Evolutionary conservation across 2,329 filamentous ascomycete species (phyloP).

Genomic region (Aureobasidium sp.): DNA sequence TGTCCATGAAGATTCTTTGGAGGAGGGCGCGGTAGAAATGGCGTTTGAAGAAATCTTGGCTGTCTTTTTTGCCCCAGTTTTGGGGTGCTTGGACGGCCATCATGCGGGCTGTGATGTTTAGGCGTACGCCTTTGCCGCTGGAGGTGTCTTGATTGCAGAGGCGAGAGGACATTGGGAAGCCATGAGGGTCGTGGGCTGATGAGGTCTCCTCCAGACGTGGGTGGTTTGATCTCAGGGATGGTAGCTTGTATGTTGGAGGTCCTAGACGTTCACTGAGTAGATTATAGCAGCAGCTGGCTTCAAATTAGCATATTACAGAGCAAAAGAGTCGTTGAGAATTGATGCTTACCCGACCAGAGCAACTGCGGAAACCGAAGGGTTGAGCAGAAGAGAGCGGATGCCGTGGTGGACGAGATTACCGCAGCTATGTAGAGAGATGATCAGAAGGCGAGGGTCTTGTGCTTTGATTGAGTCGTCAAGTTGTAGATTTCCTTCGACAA

Average conservation of each 20-base stretch:
- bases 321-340: not conserved
- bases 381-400: constrained; percentile 76
- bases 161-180: constrained; percentile 82
- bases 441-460: constrained; percentile 56
- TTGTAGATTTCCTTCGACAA: constrained; percentile 8
- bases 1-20: constrained; percentile 87
- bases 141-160: constrained; percentile 45
- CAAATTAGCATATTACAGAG: not conserved
- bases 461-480: constrained; percentile 20
- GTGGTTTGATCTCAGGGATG: constrained; percentile 68
- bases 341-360: constrained; percentile 70
- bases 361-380: constrained; percentile 77
- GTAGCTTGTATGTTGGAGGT: constrained; percentile 78
- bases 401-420: constrained; percentile 96
- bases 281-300: constrained; percentile 79
- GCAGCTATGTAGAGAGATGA: constrained; percentile 93
- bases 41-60: constrained; percentile 75
- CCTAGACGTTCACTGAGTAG: constrained; percentile 84
- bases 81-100: constrained; percentile 94
- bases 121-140: constrained; percentile 55
- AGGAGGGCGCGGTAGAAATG: constrained; percentile 89
- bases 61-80: constrained; percentile 80
- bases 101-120: constrained; percentile 96
- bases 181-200: constrained; percentile 72
- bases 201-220: constrained; percentile 60